Base-by-base conservation (phyloP, 495 filamentous ascomycete genomes). In the Neurospora africana region DNA sequence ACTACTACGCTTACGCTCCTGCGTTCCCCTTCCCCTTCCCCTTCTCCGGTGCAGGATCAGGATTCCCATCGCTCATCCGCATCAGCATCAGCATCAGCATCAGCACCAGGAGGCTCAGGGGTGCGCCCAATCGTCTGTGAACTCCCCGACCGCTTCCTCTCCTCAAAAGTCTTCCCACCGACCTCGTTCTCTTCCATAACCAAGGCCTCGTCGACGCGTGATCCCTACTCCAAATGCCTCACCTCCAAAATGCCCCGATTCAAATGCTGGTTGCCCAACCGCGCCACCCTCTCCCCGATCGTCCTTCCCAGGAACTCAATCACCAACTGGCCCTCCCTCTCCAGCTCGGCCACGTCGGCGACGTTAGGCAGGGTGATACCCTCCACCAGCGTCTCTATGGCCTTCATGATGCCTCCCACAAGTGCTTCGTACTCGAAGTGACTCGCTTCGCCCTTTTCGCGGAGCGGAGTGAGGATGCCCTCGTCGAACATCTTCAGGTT, bases 401-500 rank as follows among this genome's bases (percentile, higher is more conserved):
- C 87, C 71, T 86, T 86, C 65, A 92, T 75, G 21, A 94, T 81
- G 0, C 86, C 89, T 13, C 77, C 84, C 2, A 93, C 78, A 5
- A 93, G 82, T 73, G 86, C 86, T 77, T 92, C 89, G 5, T 86
- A 88, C 74, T 93, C 90, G 2, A 82, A 75, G 10, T 81, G 76
- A 41, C 79, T 82, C 13, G 85, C 86, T 19, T 89, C 87, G 37
- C 85, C 84, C 70, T 88, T 83, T 15, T 92, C 92, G 5, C 71
- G 75, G 6, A 84, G 73, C 21, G 91, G 91, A 71, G 87, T 84
- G 19, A 93, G 84, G 17, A 97, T 82, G 0, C 84, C 85, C 0
- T 74, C 78, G 70, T 95, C 92, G 76, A 94, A 97, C 5, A 90
- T 83, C 73, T 87, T 90, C 17, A 97, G 81, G 76, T 95, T 96